These are phyloP conservation scores for Solanum paucissectum DNA, from an alignment of 257 asterid genomes.

Conservation along the genomic window DNA sequence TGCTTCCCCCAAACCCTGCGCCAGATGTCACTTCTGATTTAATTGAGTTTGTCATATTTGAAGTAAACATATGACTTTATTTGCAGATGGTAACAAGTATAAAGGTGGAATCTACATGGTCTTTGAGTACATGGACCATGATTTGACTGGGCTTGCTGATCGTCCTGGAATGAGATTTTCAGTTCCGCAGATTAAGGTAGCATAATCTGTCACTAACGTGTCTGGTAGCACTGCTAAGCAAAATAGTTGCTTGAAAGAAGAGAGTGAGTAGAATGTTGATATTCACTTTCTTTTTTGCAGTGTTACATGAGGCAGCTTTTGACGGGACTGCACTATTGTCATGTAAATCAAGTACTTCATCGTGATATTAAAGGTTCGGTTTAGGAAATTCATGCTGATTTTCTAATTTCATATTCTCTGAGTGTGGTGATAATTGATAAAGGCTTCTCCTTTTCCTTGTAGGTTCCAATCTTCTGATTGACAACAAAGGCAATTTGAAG, in stretches of 20 bases:
- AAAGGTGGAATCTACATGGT: conserved; percentile 95
- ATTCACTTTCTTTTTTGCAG: conserved; percentile 34
- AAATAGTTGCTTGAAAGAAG: neutral
- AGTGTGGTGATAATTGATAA: neutral
- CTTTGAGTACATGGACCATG: conserved; percentile 97
- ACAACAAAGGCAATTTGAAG: conserved; percentile 91
- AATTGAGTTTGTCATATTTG: neutral
- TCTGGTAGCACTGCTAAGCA: neutral
- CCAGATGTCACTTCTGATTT: neutral
- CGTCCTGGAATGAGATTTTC: conserved; percentile 96
- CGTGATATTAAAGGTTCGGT: conserved; percentile 84
- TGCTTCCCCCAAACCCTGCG: neutral
- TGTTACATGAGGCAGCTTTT: conserved; percentile 95
- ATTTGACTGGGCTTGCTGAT: conserved; percentile 94
- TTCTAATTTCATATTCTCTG: neutral
- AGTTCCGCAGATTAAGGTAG: conserved; percentile 88
- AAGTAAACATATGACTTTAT: neutral
- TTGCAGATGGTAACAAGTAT: conserved; percentile 68
- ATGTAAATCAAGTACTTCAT: conserved; percentile 92
- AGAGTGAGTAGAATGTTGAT: neutral
- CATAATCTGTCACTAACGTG: conserved; percentile 2
- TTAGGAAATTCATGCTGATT: neutral
- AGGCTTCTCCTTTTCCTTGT: conserved; percentile 4
- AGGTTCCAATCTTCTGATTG: conserved; percentile 96
- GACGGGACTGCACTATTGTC: conserved; percentile 93